Evolutionary conservation across 306 rosid species (phyloP).

Genomic region (Dryas alaskensis): DNA sequence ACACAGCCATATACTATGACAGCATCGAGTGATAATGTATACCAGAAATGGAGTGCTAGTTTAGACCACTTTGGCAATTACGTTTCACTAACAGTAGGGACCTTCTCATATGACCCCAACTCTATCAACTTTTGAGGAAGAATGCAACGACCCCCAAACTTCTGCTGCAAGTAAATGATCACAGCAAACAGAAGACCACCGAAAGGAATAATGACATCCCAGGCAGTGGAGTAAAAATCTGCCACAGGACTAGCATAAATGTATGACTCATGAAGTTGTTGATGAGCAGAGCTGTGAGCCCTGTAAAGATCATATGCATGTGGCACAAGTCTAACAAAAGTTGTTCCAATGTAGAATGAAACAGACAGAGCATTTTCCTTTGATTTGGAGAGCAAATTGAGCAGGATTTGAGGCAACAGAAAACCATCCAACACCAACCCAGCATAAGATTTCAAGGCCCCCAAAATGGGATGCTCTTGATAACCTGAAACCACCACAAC

Average conservation of each 20-base stretch:
- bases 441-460: constrained; percentile 12
- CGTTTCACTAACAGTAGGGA: constrained; percentile 28
- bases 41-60: neutral
- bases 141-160: constrained; percentile 47
- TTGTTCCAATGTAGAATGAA: constrained; percentile 54
- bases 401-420: constrained; percentile 60
- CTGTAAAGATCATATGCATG: constrained; percentile 62
- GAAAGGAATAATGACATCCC: constrained; percentile 53
- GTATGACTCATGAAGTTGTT: constrained; percentile 25
- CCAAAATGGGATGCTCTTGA: constrained; percentile 17
- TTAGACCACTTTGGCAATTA: constrained; percentile 15
- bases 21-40: neutral
- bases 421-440: constrained; percentile 46
- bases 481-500: constrained; percentile 1
- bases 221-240: constrained; percentile 47
- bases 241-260: constrained; percentile 44
- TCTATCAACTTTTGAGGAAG: constrained; percentile 38
- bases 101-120: constrained; percentile 31
- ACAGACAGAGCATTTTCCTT: constrained; percentile 37
- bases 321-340: constrained; percentile 49
- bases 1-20: neutral
- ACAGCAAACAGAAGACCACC: constrained; percentile 44
- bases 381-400: constrained; percentile 30
- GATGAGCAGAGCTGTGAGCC: constrained; percentile 12
- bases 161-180: constrained; percentile 57